These are phyloP conservation scores for Gentiana dahurica DNA, from an alignment of 257 asterid species.

Conservation along the genomic window DNA sequence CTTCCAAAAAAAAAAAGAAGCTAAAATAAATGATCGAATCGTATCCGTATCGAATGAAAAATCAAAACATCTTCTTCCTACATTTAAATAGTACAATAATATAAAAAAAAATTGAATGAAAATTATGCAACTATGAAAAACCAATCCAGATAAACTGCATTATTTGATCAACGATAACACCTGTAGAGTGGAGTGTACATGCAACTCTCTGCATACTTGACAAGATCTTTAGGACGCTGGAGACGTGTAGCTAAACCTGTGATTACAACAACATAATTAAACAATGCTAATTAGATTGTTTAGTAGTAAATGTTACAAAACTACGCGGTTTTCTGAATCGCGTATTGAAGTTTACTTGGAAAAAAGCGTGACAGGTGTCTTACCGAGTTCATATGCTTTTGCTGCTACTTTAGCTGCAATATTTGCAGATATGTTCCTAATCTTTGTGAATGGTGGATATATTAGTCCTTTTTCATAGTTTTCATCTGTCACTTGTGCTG, in stretches of 20 bases:
- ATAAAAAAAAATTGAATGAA: conserved; percentile 1
- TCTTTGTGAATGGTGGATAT: conserved; percentile 75
- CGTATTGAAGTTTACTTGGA: background rate
- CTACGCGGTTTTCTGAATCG: background rate
- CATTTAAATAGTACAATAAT: background rate
- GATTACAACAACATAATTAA: conserved; percentile 7
- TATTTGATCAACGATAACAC: conserved; percentile 38
- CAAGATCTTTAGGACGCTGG: conserved; percentile 78
- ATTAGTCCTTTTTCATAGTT: conserved; percentile 65
- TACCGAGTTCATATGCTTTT: conserved; percentile 89
- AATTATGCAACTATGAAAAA: background rate
- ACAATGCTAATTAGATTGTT: background rate
- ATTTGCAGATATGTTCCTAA: conserved; percentile 76
- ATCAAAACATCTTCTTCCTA: background rate
- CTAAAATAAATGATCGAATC: too few relatives aligned
- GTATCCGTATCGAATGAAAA: too few relatives aligned
- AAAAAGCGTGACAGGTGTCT: conserved; percentile 10
- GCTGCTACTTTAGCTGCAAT: conserved; percentile 93
- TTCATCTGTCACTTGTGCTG: conserved; percentile 59
- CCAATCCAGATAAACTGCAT: conserved; percentile 3
- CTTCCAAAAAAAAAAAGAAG: too few relatives aligned
- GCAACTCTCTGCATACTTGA: conserved; percentile 77
- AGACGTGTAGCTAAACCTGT: conserved; percentile 79
- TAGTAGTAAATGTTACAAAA: background rate
- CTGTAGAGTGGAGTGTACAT: conserved; percentile 86